Percentiles rank a stretch among this genome's conserved stretches.
phyloP scores from a whole-genome alignment of 2,329 filamentous ascomycete genomes.

The Periconia digitata region DNA sequence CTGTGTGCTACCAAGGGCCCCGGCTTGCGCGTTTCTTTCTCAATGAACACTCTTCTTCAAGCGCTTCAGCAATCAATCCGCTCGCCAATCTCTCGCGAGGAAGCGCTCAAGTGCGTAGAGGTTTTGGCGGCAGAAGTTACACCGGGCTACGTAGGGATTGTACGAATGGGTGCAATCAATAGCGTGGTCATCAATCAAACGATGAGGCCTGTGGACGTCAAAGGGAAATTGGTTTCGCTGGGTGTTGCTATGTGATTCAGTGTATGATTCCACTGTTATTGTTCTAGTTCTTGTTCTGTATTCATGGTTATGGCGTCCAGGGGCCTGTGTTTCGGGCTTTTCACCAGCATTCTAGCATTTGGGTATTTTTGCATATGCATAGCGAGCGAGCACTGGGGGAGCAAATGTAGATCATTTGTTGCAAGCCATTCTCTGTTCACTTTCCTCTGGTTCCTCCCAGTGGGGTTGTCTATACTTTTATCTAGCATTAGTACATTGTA shows the following conservation, averaged over 20 bases:
- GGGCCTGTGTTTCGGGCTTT: no score
- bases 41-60: slow-evolving; percentile 46
- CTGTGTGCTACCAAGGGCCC: slow-evolving; percentile 40
- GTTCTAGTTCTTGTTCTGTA: no score
- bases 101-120: slow-evolving; percentile 46
- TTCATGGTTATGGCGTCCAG: not conserved
- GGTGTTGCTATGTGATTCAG: slow-evolving; percentile 16
- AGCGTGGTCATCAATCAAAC: slow-evolving; percentile 47
- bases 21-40: slow-evolving; percentile 46
- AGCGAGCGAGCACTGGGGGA: not conserved
- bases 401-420: not conserved
- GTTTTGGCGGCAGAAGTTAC: slow-evolving; percentile 48
- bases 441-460: not conserved
- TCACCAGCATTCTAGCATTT: not conserved
- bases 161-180: slow-evolving; percentile 43
- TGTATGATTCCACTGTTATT: not conserved
- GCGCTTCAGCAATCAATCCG: slow-evolving; percentile 49
- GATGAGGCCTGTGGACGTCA: slow-evolving; percentile 37
- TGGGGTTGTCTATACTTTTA: no score
- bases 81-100: slow-evolving; percentile 49
- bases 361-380: not conserved
- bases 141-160: slow-evolving; percentile 46
- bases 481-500: no score
- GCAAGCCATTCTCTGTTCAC: not conserved
- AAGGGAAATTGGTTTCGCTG: slow-evolving; percentile 32